phyloP scores from a whole-genome alignment of 2,329 filamentous ascomycete species.

The Xylaria digitata region DNA sequence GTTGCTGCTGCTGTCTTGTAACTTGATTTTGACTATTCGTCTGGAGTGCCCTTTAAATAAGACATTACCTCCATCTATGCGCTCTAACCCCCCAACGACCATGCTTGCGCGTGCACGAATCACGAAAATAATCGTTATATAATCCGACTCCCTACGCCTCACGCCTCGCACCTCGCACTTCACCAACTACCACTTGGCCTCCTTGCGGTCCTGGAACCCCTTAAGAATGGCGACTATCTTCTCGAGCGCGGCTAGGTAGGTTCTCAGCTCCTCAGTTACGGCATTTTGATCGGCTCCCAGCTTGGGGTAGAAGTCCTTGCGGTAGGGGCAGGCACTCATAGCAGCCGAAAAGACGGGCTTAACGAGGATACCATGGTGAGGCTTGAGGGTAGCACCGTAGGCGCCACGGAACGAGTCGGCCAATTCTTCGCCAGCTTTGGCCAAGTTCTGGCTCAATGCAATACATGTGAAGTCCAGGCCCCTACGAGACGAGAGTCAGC shows the following conservation, averaged over 20 bases:
- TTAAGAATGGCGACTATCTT: conserved; percentile 81
- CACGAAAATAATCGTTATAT: neutral
- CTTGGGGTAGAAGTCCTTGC: conserved; percentile 92
- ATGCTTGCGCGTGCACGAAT: conserved; percentile 3
- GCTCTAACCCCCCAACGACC: conserved; percentile 14
- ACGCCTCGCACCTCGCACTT: too few species aligned
- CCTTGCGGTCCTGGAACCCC: conserved; percentile 65
- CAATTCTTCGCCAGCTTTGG: conserved; percentile 78
- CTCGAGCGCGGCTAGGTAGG: conserved; percentile 82
- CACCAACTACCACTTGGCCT: conserved; percentile 67
- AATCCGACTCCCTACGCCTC: neutral
- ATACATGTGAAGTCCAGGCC: conserved; percentile 94
- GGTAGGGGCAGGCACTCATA: conserved; percentile 93
- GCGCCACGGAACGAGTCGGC: conserved; percentile 85
- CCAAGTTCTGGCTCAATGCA: conserved; percentile 81
- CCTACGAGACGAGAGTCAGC: conserved; percentile 58
- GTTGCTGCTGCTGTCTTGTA: neutral
- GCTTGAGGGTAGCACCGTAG: conserved; percentile 89
- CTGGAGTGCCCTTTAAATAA: neutral
- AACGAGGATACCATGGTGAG: conserved; percentile 87
- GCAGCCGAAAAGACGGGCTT: conserved; percentile 94
- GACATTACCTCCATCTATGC: conserved; percentile 9
- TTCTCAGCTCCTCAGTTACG: conserved; percentile 71
- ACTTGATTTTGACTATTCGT: neutral
- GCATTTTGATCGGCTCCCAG: conserved; percentile 74